Evolutionary conservation across 371 early-diverging fungal species (phyloP), one percentile per base, ranked within the genome.

Genomic region (Apophysomyces elegans): DNA sequence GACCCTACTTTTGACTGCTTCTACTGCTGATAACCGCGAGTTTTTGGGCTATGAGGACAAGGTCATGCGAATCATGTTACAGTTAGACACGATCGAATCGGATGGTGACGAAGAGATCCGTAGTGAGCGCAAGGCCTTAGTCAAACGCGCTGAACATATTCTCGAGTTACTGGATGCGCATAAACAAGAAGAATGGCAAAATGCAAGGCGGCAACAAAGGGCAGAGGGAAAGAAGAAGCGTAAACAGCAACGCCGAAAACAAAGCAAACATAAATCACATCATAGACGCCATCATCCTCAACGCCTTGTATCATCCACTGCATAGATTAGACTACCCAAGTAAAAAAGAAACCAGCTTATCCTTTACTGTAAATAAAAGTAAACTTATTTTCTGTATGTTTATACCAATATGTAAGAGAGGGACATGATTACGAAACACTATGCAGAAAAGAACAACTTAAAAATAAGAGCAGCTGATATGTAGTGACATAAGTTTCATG

Each of bases 101-200:
- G 72, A 78, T 39, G 82, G 82, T 7, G 70, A 77, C 58, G 64
- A 70, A 14, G 62, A 62, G 16, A 74, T 82, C 8, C 69, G 79
- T 59, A 68, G 59, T 16, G 69, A 76, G 46, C 78, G 82, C 14
- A 77, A 76, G 38, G 41, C 59, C 2, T 21, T 82, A 38, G 77
- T 82, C 13, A 72, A 70, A 18, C 61, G 47, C 14, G 79, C 82
- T 1, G 78, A 79, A 56, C 37, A 41, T 0, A 57, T 82, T 50
- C 37, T 82, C 37, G 67, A 68, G 5, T 61, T 60, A 2, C 43
- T 82, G 43, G 82, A 82, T 70, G 70, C 77, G 37, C 75, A 74
- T 58, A 82, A 78, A 62, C 78, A 75, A 46, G 67, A 61, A 7
- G 82, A 82, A 73, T 82, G 82, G 82, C 75, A 77, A 66, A 65